Conservation (phyloP, 163 green algal species). For the Trebouxiophyceae sp. region DNA sequence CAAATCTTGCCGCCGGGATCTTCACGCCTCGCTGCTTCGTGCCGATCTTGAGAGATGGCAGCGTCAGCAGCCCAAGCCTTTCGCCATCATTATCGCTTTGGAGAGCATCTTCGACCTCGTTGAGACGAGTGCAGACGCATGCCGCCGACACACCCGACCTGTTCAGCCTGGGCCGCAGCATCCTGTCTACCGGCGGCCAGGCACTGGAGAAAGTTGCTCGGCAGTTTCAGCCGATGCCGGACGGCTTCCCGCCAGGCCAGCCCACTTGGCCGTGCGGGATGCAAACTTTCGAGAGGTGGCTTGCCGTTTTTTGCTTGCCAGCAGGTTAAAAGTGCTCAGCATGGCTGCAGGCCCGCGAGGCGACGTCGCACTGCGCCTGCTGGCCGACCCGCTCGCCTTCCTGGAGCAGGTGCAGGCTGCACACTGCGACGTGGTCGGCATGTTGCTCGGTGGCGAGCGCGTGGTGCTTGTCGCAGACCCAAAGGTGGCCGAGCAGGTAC, state of each 20-base stretch:
- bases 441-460: conserved; percentile 68
- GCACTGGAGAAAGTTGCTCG: not conserved
- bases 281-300: not conserved
- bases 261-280: not conserved
- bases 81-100: too few relatives aligned
- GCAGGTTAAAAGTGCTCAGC: not conserved
- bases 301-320: not conserved
- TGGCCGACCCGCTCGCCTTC: conserved; percentile 47
- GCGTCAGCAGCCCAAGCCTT: too few relatives aligned
- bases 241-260: conserved; percentile 8
- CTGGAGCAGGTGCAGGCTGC: conserved; percentile 19
- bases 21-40: too few relatives aligned
- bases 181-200: not conserved
- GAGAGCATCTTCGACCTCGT: too few relatives aligned
- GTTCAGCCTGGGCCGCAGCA: not conserved
- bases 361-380: conserved; percentile 49
- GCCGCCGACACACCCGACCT: too few relatives aligned
- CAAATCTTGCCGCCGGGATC: too few relatives aligned
- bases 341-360: conserved; percentile 31
- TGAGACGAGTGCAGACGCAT: too few relatives aligned
- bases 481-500: conserved; percentile 23
- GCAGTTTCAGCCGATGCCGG: conserved; percentile 1
- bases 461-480: conserved; percentile 63
- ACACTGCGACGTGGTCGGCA: conserved; percentile 48
- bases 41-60: too few relatives aligned